phyloP scores from a whole-genome alignment of 441 rosid genomes.

The Caryocar brasiliense region DNA sequence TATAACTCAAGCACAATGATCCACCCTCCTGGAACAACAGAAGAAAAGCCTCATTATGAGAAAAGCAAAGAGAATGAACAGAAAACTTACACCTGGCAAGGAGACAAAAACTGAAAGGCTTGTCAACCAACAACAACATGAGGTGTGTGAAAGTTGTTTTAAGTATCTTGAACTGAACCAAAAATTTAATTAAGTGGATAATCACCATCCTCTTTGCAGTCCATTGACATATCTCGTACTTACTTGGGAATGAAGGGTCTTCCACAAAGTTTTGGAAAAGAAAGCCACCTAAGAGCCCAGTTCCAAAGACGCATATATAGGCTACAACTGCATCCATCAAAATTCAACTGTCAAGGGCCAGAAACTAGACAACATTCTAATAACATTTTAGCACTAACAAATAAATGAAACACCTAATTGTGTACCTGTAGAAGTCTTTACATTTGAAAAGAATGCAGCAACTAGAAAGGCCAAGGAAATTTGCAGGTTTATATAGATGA shows the following conservation, averaged over 20 bases:
- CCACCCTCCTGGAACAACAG: slow-evolving; percentile 53
- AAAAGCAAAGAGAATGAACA: not conserved
- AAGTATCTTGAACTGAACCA: not conserved
- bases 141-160: not conserved
- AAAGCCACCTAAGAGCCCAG: slow-evolving; percentile 79
- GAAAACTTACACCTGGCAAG: not conserved
- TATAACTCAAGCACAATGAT: slow-evolving; percentile 64
- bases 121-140: not conserved
- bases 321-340: slow-evolving; percentile 45
- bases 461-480: slow-evolving; percentile 66
- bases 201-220: not conserved
- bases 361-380: not conserved
- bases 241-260: slow-evolving; percentile 78
- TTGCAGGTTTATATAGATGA: slow-evolving; percentile 76
- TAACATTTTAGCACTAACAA: not conserved
- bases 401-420: not conserved
- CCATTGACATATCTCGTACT: slow-evolving; percentile 18
- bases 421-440: slow-evolving; percentile 86
- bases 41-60: not conserved
- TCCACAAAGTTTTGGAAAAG: slow-evolving; percentile 64
- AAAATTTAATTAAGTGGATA: not conserved
- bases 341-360: slow-evolving; percentile 3
- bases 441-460: slow-evolving; percentile 62
- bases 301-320: slow-evolving; percentile 68
- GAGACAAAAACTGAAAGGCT: not conserved